phyloP scores from a whole-genome alignment of 768 basidiomycete species.

The Zangia roseola region DNA sequence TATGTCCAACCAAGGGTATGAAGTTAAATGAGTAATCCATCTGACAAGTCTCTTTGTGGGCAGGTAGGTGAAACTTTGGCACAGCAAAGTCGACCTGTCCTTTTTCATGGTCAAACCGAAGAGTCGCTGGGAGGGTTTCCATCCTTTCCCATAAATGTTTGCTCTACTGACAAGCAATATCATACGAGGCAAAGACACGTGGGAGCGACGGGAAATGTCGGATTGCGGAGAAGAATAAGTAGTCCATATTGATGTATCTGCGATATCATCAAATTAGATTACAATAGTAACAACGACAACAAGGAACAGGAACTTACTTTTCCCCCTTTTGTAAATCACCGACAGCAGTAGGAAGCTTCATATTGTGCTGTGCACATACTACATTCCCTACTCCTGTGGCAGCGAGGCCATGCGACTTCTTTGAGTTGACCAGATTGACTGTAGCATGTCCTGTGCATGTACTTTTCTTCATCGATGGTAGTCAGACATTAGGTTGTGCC shows the following conservation, averaged over 20 bases:
- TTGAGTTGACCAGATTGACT: conserved; percentile 8
- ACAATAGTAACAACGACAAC: no score
- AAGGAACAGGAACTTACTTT: neutral
- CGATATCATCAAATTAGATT: neutral
- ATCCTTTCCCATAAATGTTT: conserved; percentile 4
- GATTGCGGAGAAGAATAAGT: conserved; percentile 3
- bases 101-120: neutral
- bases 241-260: conserved; percentile 22
- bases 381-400: conserved; percentile 31
- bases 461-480: conserved; percentile 2
- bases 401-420: conserved; percentile 5
- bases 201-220: neutral
- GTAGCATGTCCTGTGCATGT: neutral
- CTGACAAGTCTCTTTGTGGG: no score
- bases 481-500: no score
- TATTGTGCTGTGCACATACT: conserved; percentile 24
- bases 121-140: neutral
- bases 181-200: conserved; percentile 7
- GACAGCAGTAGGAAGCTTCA: conserved; percentile 15
- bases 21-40: neutral
- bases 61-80: no score
- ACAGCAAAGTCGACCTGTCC: no score
- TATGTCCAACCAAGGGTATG: neutral
- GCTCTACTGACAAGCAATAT: conserved; percentile 15
- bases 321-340: conserved; percentile 21